These are phyloP conservation scores for Diospyros kaki DNA, from an alignment of 148 eudicot species.

Conservation along the genomic window DNA sequence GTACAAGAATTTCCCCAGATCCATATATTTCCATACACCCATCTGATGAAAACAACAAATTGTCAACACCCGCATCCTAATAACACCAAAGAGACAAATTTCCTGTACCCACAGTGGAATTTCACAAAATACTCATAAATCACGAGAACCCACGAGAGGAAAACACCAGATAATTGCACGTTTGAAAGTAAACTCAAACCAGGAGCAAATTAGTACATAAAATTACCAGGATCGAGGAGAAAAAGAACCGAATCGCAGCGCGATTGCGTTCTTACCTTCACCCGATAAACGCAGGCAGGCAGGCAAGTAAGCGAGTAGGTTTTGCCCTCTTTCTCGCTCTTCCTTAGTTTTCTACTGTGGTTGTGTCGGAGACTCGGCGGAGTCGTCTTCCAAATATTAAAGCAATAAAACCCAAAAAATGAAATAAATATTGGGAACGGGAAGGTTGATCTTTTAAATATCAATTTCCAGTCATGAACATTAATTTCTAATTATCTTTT, in stretches of 20 bases:
- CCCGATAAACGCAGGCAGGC: too few relatives aligned
- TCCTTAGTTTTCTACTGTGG: too few relatives aligned
- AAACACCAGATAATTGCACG: background rate
- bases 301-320: too few relatives aligned
- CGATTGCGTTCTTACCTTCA: background rate
- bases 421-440: too few relatives aligned
- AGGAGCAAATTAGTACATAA: background rate
- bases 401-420: too few relatives aligned
- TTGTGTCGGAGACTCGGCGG: too few relatives aligned
- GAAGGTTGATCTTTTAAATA: too few relatives aligned
- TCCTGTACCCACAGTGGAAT: background rate
- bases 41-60: constrained; percentile 10
- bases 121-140: constrained; percentile 4
- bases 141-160: background rate
- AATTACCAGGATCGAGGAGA: background rate
- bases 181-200: background rate
- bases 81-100: background rate
- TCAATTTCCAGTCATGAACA: too few relatives aligned
- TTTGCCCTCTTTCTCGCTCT: too few relatives aligned
- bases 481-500: too few relatives aligned
- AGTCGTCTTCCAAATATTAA: too few relatives aligned
- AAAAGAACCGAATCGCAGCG: background rate
- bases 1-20: background rate
- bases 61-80: constrained; percentile 8
- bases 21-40: background rate